phyloP scores from a whole-genome alignment of 805 yeast genomes.

The Crinitomyces ghanaensis region DNA sequence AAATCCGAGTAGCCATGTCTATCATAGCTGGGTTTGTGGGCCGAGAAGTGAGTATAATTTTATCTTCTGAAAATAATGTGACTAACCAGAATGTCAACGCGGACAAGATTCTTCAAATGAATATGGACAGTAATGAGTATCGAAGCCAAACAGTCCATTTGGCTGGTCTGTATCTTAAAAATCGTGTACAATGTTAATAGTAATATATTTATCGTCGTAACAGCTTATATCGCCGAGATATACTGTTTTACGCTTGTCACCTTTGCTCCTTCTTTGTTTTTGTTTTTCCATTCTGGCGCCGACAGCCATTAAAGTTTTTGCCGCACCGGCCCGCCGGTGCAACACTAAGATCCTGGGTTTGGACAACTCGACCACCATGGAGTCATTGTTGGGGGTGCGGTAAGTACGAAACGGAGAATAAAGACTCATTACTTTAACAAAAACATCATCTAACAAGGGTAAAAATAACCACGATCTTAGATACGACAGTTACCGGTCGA shows the following conservation, averaged over 20 bases:
- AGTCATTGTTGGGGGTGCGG: conserved; percentile 7
- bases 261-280: too few relatives aligned
- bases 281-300: too few relatives aligned
- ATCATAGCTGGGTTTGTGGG: conserved; percentile 22
- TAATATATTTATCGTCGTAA: too few relatives aligned
- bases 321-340: too few relatives aligned
- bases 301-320: too few relatives aligned
- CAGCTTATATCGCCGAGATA: too few relatives aligned
- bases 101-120: conserved; percentile 12
- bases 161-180: conserved; percentile 12
- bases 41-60: conserved; percentile 6
- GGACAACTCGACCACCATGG: neutral
- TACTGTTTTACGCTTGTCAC: too few relatives aligned
- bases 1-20: conserved; percentile 18
- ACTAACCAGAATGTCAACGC: conserved; percentile 7
- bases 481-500: conserved; percentile 46
- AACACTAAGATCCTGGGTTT: too few relatives aligned
- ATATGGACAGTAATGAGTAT: conserved; percentile 11
- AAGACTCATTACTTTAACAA: neutral
- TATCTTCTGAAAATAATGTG: conserved; percentile 12
- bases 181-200: too few relatives aligned
- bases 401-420: conserved; percentile 1
- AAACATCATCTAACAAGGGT: conserved; percentile 25
- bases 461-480: conserved; percentile 47
- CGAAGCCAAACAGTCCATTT: conserved; percentile 11